phyloP scores from a whole-genome alignment of 2,329 filamentous ascomycete genomes.

The Fusarium circinatum region DNA sequence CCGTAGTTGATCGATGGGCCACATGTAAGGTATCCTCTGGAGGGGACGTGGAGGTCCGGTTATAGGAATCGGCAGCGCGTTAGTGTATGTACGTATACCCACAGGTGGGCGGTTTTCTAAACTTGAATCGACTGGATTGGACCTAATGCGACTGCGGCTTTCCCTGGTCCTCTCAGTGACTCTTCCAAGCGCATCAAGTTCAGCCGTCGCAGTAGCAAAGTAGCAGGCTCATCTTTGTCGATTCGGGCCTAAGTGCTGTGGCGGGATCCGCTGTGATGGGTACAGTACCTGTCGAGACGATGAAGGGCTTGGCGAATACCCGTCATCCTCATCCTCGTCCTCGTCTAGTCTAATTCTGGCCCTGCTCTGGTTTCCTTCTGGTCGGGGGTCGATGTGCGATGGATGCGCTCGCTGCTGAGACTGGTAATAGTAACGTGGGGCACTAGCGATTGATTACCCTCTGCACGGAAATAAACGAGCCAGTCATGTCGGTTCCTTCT shows the following conservation, averaged over 20 bases:
- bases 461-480: conserved; percentile 23
- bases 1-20: neutral
- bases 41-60: conserved; percentile 7
- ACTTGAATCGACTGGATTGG: conserved; percentile 8
- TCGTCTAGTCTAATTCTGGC: neutral
- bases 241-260: conserved; percentile 38
- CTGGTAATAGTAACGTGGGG: conserved; percentile 14
- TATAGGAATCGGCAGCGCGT: conserved; percentile 18
- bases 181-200: conserved; percentile 26
- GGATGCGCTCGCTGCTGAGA: conserved; percentile 21
- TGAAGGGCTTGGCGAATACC: conserved; percentile 25
- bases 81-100: neutral
- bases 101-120: neutral
- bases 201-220: neutral
- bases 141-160: neutral
- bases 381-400: conserved; percentile 34
- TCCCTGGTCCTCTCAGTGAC: conserved; percentile 2
- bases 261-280: conserved; percentile 33
- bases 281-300: conserved; percentile 27
- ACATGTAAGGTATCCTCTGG: neutral
- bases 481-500: conserved; percentile 20
- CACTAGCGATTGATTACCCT: conserved; percentile 13
- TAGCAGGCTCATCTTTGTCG: conserved; percentile 17
- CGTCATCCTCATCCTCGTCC: conserved; percentile 1
- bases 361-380: neutral